These are phyloP conservation scores for Lyophyllum atratum DNA, from an alignment of 768 basidiomycete genomes.

Conservation along the genomic window DNA sequence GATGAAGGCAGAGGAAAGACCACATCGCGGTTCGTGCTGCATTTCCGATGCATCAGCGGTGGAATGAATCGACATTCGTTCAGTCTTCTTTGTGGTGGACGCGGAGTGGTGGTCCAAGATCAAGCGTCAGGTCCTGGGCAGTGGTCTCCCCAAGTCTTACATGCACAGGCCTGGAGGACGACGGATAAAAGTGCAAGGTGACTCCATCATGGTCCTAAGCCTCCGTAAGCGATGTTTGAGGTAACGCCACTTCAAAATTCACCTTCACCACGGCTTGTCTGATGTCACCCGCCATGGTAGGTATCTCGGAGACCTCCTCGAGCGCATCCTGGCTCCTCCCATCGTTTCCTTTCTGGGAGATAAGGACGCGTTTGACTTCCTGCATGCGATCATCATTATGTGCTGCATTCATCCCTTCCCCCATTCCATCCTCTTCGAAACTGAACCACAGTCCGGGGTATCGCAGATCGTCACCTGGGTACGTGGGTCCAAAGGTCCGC, in stretches of 20 bases:
- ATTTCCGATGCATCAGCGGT: conserved; percentile 45
- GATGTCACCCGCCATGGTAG: conserved; percentile 73
- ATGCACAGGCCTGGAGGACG: conserved; percentile 50
- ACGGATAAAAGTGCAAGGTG: conserved; percentile 66
- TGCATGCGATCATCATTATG: conserved; percentile 66
- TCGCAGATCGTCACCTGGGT: conserved; percentile 70
- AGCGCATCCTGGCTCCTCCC: conserved; percentile 64
- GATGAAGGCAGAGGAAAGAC: neutral
- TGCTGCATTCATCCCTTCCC: conserved; percentile 53
- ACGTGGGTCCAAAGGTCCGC: conserved; percentile 81
- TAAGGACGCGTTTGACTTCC: conserved; percentile 75
- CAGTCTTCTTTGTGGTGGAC: conserved; percentile 88
- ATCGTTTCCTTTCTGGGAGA: conserved; percentile 67
- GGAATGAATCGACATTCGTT: conserved; percentile 83
- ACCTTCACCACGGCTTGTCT: conserved; percentile 71
- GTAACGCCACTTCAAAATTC: conserved; percentile 5
- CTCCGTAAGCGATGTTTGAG: neutral
- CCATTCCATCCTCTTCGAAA: conserved; percentile 73
- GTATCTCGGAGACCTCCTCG: conserved; percentile 67
- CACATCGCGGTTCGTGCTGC: conserved; percentile 54
- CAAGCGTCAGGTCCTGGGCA: conserved; percentile 77
- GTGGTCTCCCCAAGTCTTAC: conserved; percentile 75
- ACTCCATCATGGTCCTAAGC: conserved; percentile 72
- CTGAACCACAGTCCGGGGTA: conserved; percentile 87
- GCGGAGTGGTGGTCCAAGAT: conserved; percentile 76